Conservation (phyloP, 139 green algal genomes). For the Chlorella sp. region DNA sequence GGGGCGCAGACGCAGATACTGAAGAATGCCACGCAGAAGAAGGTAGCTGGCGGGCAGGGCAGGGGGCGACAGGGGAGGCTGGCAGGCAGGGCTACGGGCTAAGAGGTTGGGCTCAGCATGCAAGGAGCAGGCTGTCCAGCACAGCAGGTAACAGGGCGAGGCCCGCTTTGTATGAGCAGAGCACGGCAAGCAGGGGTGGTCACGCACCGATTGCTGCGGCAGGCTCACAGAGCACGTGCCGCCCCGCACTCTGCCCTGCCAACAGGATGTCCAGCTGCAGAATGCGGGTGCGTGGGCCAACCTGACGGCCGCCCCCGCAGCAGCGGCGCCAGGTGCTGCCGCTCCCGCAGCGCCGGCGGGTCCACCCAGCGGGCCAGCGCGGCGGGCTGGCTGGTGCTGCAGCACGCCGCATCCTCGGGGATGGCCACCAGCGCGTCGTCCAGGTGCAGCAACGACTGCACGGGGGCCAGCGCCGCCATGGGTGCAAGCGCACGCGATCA, state of each 20-base stretch:
- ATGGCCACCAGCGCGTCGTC: too few species aligned
- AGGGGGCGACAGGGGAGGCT: background rate
- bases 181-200: too few species aligned
- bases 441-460: too few species aligned
- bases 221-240: too few species aligned
- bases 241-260: background rate
- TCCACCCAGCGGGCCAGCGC: background rate
- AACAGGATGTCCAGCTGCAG: conserved; percentile 54
- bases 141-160: background rate
- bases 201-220: background rate
- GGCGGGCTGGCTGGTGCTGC: too few species aligned
- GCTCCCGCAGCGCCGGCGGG: background rate
- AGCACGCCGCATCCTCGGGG: too few species aligned
- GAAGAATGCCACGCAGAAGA: conserved; percentile 43
- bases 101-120: too few species aligned
- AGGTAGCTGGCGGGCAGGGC: conserved; percentile 21
- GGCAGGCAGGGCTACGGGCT: background rate
- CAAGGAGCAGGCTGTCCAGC: background rate
- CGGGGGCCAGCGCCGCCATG: too few species aligned
- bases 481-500: too few species aligned
- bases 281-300: conserved; percentile 53
- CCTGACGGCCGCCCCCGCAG: conserved; percentile 32
- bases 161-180: too few species aligned
- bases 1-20: conserved; percentile 48
- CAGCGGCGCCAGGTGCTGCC: background rate